Base-by-base conservation (phyloP, 1,139 yeast species). In the Zygosaccharomyces sapae region DNA sequence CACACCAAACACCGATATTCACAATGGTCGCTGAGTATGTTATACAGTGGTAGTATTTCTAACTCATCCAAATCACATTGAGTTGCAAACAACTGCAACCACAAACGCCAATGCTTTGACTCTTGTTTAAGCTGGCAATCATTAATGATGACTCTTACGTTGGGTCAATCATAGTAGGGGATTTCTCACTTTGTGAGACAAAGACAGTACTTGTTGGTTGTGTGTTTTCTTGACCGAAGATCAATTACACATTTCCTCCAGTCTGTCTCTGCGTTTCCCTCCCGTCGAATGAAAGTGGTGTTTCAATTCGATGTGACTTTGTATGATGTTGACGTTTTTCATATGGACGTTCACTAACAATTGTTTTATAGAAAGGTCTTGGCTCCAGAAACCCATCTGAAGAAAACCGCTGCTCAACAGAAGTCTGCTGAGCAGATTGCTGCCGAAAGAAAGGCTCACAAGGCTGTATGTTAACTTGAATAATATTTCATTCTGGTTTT, bases 381-480 rank as follows among this genome's bases (percentile, higher is more conserved):
- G 57, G 70, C 70, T 75, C 98, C 98, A 77, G 98, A 92, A 85
- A 79, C 97, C 70, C 87, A 86, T 71, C 78, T 87, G 76, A 92
- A 92, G 87, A 87, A 89, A 85, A 78, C 87, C 71, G 85, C 87
- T 83, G 85, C 90, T 76, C 80, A 83, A 72, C 86, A 86, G 73
- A 86, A 89, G 83, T 78, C 82, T 67, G 81, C 84, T 63, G 92
- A 83, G 70, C 82, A 85, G 76, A 82, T 87, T 73, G 87, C 90
- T 70, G 95, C 92, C 69, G 89, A 83, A 70, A 83, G 81, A 77
- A 81, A 76, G 68, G 87, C 83, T 65, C 83, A 94, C 77, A 82
- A 84, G 79, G 83, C 83, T 73, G 97, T 88, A 86, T 75, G 96
- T 83, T 76, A 55, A 10, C 24, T 33, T 16, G 16, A n/a, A 12